Percentiles rank a stretch among this genome's conserved stretches.
These are phyloP conservation scores for Erysimum cheiranthoides DNA, from an alignment of 345 rosid genomes.

Conservation along the genomic window DNA sequence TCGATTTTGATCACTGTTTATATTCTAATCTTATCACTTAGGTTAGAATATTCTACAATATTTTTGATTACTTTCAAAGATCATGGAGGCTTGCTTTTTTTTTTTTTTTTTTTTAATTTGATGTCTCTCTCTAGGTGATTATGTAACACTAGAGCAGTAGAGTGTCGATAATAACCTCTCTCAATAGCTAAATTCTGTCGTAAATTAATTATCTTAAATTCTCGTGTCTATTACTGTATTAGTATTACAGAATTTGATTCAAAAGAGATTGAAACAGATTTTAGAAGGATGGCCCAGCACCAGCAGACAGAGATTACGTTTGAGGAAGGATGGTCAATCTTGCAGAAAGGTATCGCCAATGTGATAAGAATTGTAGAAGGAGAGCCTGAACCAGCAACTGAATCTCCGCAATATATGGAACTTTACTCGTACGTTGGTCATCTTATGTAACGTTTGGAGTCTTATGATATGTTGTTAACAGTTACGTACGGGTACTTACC, in stretches of 20 bases:
- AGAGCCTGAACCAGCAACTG: slow-evolving; percentile 49
- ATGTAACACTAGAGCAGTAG: neutral
- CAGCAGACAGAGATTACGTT: neutral
- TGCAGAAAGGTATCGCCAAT: slow-evolving; percentile 60
- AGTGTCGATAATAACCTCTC: too few relatives aligned
- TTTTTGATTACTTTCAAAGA: neutral
- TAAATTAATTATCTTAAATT: too few relatives aligned
- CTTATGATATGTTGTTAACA: neutral
- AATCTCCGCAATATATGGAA: slow-evolving; percentile 57
- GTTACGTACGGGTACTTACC: neutral
- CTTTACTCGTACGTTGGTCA: slow-evolving; percentile 52
- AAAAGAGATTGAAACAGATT: neutral
- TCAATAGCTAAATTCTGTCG: too few relatives aligned
- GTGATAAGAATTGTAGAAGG: slow-evolving; percentile 70
- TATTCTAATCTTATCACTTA: too few relatives aligned
- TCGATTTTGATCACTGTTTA: neutral
- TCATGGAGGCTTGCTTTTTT: neutral
- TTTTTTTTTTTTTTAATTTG: too few relatives aligned
- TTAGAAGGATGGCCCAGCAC: neutral
- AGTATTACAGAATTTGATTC: neutral
- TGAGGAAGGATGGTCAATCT: slow-evolving; percentile 64
- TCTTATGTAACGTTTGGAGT: neutral
- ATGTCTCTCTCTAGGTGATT: neutral
- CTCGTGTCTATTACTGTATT: too few relatives aligned
- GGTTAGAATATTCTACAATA: neutral